Evolutionary conservation across 1,284 basidiomycete species (phyloP), one percentile per base, ranked within the genome.

Genomic region (Fomes fomentarius): DNA sequence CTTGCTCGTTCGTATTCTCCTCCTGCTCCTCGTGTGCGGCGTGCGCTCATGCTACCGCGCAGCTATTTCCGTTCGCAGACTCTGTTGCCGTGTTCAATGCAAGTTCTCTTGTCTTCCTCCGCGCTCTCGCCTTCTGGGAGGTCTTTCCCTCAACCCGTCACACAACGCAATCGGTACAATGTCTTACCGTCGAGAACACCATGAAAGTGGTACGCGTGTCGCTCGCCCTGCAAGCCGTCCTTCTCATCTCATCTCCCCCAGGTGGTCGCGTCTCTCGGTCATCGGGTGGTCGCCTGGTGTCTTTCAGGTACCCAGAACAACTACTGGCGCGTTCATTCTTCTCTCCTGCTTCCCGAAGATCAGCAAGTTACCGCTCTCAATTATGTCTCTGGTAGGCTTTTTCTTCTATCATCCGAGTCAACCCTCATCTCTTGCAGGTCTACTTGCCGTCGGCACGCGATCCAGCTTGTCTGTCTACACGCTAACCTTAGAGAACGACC

Each of bases 271-370:
- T 82, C 89, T 54, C 80, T 85, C 66, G 80, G 78, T 57, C 75
- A 76, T 26, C 80, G 81, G 47, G 73, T 93, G 48, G 89, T 87
- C 47, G 82, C 83, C 34, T 93, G 90, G 91, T 80, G 80, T 25
- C 76, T 89, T 45, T 89, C 89, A 28, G 85, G 81, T 34, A 74
- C 78, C 24, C 78, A 81, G 58, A 74, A 78, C 43, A 77, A 82
- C 60, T 74, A 76, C 7, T 93, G 89, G 88, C 80, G 84, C 38
- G 79, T 94, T 4, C 92, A 94, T 68, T 94, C 93, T 2, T 87
- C 89, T 17, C 78, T 94, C 10, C 66, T 78, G 17, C 76, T 89
- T 41, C 77, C 82, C 1, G 77, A 82, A 42, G 72, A 70, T n/a
- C 76, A 81, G 47, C 54, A 65, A 19, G 76, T 92, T 25, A 83